These are phyloP conservation scores for Populus hybrid DNA, from an alignment of 441 rosid genomes.

Conservation along the genomic window DNA sequence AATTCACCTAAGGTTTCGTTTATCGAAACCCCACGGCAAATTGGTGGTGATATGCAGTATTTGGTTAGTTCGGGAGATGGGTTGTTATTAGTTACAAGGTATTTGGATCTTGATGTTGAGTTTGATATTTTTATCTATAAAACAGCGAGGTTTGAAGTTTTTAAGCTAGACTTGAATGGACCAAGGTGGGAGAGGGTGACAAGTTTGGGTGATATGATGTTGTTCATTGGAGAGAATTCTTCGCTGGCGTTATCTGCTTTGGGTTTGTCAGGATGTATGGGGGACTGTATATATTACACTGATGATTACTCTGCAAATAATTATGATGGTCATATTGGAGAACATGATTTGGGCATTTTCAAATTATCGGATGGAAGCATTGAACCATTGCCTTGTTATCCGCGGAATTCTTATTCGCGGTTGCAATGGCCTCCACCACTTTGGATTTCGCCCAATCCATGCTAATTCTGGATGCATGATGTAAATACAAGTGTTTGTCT, in stretches of 20 bases:
- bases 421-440: conserved; percentile 40
- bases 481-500: conserved; percentile 14
- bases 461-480: conserved; percentile 16
- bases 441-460: conserved; percentile 63
- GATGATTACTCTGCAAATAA: conserved; percentile 51
- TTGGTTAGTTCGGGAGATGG: conserved; percentile 46
- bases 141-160: conserved; percentile 42
- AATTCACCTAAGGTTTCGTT: conserved; percentile 29
- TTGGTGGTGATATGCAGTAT: conserved; percentile 57
- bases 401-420: conserved; percentile 6
- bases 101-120: conserved; percentile 32
- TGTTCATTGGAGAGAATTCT: conserved; percentile 52
- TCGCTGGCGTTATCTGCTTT: conserved; percentile 41
- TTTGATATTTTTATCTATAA: conserved; percentile 26
- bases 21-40: conserved; percentile 26
- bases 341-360: conserved; percentile 55
- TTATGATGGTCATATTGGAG: conserved; percentile 37
- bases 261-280: conserved; percentile 51
- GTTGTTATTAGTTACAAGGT: conserved; percentile 42
- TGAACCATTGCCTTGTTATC: conserved; percentile 43
- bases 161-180: conserved; percentile 31
- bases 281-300: conserved; percentile 45
- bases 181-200: conserved; percentile 36
- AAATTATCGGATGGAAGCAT: conserved; percentile 38
- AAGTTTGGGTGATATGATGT: conserved; percentile 35